Evolutionary conservation across 2,329 filamentous ascomycete genomes (phyloP).

Genomic region (Fusarium sp.): DNA sequence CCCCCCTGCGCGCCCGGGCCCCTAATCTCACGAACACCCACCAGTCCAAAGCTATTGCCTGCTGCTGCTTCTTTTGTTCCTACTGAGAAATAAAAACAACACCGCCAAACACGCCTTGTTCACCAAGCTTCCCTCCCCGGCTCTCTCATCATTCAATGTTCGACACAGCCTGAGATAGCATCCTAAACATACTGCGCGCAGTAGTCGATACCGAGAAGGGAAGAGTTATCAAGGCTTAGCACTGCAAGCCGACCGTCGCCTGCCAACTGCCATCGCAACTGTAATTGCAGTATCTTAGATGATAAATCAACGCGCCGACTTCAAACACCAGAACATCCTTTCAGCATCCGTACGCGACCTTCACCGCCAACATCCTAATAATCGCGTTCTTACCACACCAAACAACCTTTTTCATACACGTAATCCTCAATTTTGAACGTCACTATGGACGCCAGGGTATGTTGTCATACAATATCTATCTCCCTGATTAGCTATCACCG

Average conservation of each 20-base stretch:
- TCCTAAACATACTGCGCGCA: conserved; percentile 13
- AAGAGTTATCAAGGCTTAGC: not conserved
- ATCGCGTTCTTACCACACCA: conserved; percentile 36
- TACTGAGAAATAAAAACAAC: conserved; percentile 25
- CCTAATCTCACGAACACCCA: conserved; percentile 41
- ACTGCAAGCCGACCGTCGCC: conserved; percentile 14
- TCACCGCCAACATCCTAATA: conserved; percentile 9
- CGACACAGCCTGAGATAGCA: not conserved
- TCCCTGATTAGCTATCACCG: conserved; percentile 4
- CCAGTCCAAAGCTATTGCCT: conserved; percentile 23
- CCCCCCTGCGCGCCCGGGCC: conserved; percentile 38
- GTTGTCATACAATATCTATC: conserved; percentile 25
- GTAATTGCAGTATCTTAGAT: conserved; percentile 29
- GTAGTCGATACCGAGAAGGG: conserved; percentile 7
- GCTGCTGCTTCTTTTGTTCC: conserved; percentile 20
- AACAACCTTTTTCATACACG: conserved; percentile 19
- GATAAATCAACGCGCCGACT: conserved; percentile 29
- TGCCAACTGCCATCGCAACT: conserved; percentile 7
- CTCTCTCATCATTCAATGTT: not conserved
- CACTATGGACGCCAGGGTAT: conserved; percentile 50
- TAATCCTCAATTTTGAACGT: conserved; percentile 26
- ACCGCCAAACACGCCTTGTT: conserved; percentile 29
- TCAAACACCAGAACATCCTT: conserved; percentile 20
- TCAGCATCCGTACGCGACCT: conserved; percentile 20
- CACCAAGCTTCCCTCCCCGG: conserved; percentile 1